Conservation (phyloP, 805 yeast genomes). For the Torulaspora microellipsoides region DNA sequence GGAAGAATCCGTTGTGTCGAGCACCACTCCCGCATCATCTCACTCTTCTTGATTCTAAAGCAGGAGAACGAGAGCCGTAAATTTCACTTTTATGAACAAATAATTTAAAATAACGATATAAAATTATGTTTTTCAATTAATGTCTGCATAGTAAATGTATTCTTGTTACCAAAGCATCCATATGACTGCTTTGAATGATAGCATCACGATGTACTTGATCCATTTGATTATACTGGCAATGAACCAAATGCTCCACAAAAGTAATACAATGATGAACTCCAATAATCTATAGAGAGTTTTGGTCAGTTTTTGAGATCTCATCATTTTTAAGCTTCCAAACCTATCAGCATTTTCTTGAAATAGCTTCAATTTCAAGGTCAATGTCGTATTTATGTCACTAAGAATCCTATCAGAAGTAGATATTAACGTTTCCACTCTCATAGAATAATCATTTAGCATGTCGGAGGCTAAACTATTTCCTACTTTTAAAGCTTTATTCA, state of each 20-base stretch:
- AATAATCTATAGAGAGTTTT: slow-evolving; percentile 23
- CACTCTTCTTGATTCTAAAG: too few relatives aligned
- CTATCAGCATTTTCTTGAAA: slow-evolving; percentile 33
- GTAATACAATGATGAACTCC: slow-evolving; percentile 27
- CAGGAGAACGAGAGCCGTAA: too few relatives aligned
- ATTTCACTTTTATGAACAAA: too few relatives aligned
- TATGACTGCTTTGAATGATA: slow-evolving; percentile 18
- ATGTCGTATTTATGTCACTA: slow-evolving; percentile 69
- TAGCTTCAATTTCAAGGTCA: slow-evolving; percentile 51
- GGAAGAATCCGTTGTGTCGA: slow-evolving; percentile 26
- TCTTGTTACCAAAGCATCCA: slow-evolving; percentile 26
- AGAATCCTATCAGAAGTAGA: slow-evolving; percentile 63
- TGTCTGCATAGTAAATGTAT: too few relatives aligned
- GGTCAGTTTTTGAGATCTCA: slow-evolving; percentile 23
- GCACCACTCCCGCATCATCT: slow-evolving; percentile 12
- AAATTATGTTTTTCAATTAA: too few relatives aligned
- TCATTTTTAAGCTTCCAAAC: slow-evolving; percentile 23
- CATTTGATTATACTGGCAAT: slow-evolving; percentile 23
- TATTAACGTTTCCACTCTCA: slow-evolving; percentile 54
- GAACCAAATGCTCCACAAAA: slow-evolving; percentile 32
- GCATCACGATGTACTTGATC: slow-evolving; percentile 13
- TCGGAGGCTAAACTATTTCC: slow-evolving; percentile 33
- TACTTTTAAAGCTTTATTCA: slow-evolving; percentile 26
- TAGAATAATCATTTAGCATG: slow-evolving; percentile 40
- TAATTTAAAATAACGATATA: too few relatives aligned